Base-by-base conservation (phyloP, 371 early-diverging fungal genomes). In the Rhizopus microsporus region DNA sequence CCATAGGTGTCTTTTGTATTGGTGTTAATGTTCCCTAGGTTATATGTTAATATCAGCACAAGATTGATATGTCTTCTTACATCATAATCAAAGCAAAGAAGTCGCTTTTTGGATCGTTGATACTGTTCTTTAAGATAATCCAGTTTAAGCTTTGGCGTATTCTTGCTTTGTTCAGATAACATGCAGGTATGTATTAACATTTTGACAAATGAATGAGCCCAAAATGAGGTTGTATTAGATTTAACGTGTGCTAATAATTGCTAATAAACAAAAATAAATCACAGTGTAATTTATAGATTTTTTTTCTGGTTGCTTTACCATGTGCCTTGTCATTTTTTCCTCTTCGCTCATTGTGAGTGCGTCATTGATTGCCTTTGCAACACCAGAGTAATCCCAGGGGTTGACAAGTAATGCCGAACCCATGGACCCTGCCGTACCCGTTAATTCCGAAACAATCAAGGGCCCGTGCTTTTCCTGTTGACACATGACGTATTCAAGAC, bases 401-500 rank as follows among this genome's bases (percentile, higher is more conserved):
- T 99, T 99, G 40, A 99, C 95, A 55, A 94, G 81, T 42, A 98
- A 76, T 0, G 97, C 93, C 4, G 91, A 89, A 51, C 92, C 84
- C 47, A 99, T 80, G 4, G 94, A 89, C 3, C 96, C 94, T 4
- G 97, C 94, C 1, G 99, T 95, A 12, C 99, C 99, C 16, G 98
- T 96, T 72, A 98, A 92, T 71, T 99, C 98, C 54, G 94, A 93
- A 47, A 99, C 78, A 23, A 99, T 93, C 49, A 99, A 80, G 8
- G 95, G 90, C 0, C 94, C 95, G 58, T 88, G 81, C 47, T 91
- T 91, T 47, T 93, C 91, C 63, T 93, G 90, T 69, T 99, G 98
- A 74, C 97, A 99, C 56, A 98, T 88, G 45, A 99, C 88, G 77
- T 93, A 99, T 71, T 99, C 99, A 57, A 98, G 90, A 42, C 93